phyloP scores from a whole-genome alignment of 2,329 filamentous ascomycete species.

The Apiospora kogelbergensis region DNA sequence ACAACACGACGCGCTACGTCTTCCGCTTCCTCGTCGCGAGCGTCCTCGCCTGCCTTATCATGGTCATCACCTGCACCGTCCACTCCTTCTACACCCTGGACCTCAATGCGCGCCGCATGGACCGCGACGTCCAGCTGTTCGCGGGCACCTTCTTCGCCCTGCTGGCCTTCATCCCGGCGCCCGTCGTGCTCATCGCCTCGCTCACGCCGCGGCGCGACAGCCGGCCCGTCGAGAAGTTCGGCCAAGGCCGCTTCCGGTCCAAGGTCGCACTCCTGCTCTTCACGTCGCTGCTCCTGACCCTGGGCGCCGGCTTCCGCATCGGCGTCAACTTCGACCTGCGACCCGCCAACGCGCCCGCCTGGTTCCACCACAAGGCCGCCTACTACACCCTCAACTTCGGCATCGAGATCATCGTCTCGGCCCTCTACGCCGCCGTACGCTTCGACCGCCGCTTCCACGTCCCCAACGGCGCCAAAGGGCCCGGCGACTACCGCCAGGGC shows the following conservation, averaged over 20 bases:
- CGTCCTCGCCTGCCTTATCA: slow-evolving; percentile 28
- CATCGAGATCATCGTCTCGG: slow-evolving; percentile 45
- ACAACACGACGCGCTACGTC: slow-evolving; percentile 24
- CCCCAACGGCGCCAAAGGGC: slow-evolving; percentile 28
- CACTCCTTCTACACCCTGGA: slow-evolving; percentile 29
- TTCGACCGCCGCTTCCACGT: slow-evolving; percentile 32
- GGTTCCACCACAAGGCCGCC: slow-evolving; percentile 57
- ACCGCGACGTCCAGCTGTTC: slow-evolving; percentile 27
- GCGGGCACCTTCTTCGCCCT: slow-evolving; percentile 28
- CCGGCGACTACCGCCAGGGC: slow-evolving; percentile 23
- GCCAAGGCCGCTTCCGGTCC: slow-evolving; percentile 51
- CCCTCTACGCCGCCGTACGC: slow-evolving; percentile 26
- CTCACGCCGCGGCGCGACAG: slow-evolving; percentile 4
- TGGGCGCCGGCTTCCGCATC: slow-evolving; percentile 58
- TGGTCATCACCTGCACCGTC: slow-evolving; percentile 31
- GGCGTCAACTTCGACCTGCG: slow-evolving; percentile 47
- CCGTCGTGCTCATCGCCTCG: slow-evolving; percentile 11
- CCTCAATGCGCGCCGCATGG: slow-evolving; percentile 18
- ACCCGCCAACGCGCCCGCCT: slow-evolving; percentile 45
- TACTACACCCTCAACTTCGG: slow-evolving; percentile 67
- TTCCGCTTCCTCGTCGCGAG: slow-evolving; percentile 28
- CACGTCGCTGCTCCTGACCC: slow-evolving; percentile 47
- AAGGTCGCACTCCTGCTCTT: slow-evolving; percentile 55
- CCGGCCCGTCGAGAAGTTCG: slow-evolving; percentile 51
- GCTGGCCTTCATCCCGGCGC: slow-evolving; percentile 35